Conservation (phyloP, 306 rosid genomes). For the Trifolium dubium region DNA sequence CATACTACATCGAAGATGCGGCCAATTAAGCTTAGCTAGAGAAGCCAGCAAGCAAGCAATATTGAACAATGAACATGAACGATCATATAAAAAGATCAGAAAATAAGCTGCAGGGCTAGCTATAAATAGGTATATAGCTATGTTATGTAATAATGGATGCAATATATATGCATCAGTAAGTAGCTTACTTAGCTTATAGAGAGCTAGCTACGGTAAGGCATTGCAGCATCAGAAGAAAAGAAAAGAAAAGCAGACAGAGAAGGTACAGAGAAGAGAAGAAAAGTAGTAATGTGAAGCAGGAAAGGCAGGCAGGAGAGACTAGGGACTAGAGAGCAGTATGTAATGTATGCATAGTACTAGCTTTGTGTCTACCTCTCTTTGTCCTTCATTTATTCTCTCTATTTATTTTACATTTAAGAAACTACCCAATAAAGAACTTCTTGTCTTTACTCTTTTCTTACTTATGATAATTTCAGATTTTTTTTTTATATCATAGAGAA, state of each 20-base stretch:
- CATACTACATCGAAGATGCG: conserved; percentile 25
- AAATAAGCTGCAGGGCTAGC: conserved; percentile 21
- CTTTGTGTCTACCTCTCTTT: conserved; percentile 21
- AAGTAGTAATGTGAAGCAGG: conserved; percentile 27
- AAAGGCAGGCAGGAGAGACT: conserved; percentile 58
- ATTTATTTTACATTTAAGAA: background rate
- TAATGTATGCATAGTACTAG: background rate
- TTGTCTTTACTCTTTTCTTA: background rate
- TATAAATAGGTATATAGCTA: conserved; percentile 15
- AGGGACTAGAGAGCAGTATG: conserved; percentile 50
- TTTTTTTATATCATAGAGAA: too few relatives aligned
- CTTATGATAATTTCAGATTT: too few relatives aligned
- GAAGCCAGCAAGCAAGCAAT: background rate
- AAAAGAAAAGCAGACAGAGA: conserved; percentile 27
- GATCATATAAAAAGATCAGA: background rate
- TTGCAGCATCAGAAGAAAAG: conserved; percentile 20
- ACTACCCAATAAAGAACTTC: conserved; percentile 1
- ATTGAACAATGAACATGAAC: background rate
- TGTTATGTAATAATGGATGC: background rate
- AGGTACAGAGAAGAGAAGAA: conserved; percentile 35
- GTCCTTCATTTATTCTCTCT: conserved; percentile 23
- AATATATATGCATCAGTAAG: conserved; percentile 13
- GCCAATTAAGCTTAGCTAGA: background rate
- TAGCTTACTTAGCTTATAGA: background rate
- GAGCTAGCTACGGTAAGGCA: conserved; percentile 1